Base-by-base conservation (phyloP, 2,329 filamentous ascomycete species). In the Stemphylium lycopersici region DNA sequence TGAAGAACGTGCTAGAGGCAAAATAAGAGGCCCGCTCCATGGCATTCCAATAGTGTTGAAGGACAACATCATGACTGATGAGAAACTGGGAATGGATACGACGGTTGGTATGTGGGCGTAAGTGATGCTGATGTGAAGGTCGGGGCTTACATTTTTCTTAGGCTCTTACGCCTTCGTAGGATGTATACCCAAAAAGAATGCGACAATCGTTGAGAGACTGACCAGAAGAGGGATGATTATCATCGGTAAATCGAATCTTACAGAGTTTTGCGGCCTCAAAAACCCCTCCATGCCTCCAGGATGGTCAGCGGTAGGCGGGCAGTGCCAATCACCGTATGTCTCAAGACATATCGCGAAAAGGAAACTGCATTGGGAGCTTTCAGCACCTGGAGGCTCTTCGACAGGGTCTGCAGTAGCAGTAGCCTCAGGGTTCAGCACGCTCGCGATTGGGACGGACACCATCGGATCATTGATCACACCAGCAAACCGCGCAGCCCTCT, bases 1-100 rank as follows among this genome's bases (percentile, higher is more conserved):
- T 45, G 64, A 73, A 22, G 77, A 78, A 54, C 64, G 77, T n/a
- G 61, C 58, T 26, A 63, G 62, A 29, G 75, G 75, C 13, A 69
- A 67, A 42, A 55, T 70, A 15, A 71, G 76, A 38, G 71, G 76
- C 2, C 70, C 71, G 4, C 50, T 79, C n/a, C 77, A 79, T 60
- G 77, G 77, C 5, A 77, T 78, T 43, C 76, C 77, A 0, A 71
- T 79, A 40, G 68, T 79, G 1, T 36, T 78, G 11, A 78, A 80
- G 57, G 77, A 79, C 48, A 74, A 76, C 41, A 75, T 78, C 33
- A 72, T 76, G 61, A 77, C 76, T 4, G 67, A 73, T 43, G 60
- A 62, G 6, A 68, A 64, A 16, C 53, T 76, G 31, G 76, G 75
- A 1, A 73, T 79, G 73, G 70, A 73, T 31, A 78, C 77, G 3